These are phyloP conservation scores for Brettanomyces bruxellensis DNA, from an alignment of 805 yeast species.

Conservation along the genomic window DNA sequence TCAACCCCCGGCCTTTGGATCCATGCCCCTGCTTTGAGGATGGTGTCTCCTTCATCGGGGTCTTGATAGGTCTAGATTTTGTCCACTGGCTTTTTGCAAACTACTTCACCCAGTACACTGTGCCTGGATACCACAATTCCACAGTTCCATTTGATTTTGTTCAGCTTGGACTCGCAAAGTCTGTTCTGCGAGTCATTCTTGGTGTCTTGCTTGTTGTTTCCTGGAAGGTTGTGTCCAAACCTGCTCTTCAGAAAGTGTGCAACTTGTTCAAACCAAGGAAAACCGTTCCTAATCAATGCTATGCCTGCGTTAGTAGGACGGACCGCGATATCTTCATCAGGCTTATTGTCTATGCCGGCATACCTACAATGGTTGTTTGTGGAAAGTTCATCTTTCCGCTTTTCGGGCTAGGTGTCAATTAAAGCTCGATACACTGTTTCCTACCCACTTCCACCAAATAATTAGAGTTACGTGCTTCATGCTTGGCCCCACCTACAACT, in stretches of 20 bases:
- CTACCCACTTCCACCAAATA: no score
- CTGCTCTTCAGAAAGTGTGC: constrained; percentile 29
- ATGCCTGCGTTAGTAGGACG: constrained; percentile 52
- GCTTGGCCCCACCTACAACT: no score
- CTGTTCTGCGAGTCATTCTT: constrained; percentile 40
- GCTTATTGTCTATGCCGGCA: constrained; percentile 73
- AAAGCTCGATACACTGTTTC: no score
- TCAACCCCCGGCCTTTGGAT: constrained; percentile 80
- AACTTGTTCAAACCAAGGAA: constrained; percentile 1
- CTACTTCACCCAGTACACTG: constrained; percentile 4
- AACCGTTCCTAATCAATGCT: constrained; percentile 19
- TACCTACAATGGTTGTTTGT: constrained; percentile 45
- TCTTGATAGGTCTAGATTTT: constrained; percentile 66
- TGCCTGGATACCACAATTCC: constrained; percentile 11
- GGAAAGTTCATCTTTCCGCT: constrained; percentile 6
- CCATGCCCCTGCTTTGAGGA: constrained; percentile 96
- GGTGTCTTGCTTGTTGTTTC: constrained; percentile 55
- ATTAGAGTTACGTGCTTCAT: no score
- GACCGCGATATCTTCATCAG: constrained; percentile 74
- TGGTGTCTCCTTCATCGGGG: constrained; percentile 87
- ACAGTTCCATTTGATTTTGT: constrained; percentile 33
- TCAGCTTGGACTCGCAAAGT: constrained; percentile 33
- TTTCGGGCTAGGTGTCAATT: constrained; percentile 8
- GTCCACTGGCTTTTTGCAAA: constrained; percentile 41
- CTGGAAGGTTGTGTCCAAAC: constrained; percentile 74